Evolutionary conservation across 176 grass and related monocot species (phyloP).

Genomic region (Aechmea fasciata): DNA sequence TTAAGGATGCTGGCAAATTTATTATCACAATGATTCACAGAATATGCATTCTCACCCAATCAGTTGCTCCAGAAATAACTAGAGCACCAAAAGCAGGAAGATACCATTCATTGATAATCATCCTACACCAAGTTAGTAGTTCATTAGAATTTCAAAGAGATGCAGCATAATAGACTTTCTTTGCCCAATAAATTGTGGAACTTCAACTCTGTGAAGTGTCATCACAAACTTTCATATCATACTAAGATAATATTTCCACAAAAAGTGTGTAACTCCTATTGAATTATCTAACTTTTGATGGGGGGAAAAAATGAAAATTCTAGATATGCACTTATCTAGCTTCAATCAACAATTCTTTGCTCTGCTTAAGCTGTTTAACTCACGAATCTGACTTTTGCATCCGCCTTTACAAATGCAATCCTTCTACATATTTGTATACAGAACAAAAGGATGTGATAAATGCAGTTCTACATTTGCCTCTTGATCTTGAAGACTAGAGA

Average conservation of each 20-base stretch:
- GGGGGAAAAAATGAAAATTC: background rate
- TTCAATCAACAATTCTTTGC: background rate
- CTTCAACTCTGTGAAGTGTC: background rate
- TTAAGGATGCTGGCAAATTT: background rate
- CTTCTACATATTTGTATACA: background rate
- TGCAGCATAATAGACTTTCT: background rate
- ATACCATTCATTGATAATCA: conserved; percentile 88
- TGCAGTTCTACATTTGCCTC: background rate
- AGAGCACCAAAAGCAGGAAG: conserved; percentile 76
- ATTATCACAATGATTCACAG: background rate
- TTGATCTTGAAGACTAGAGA: background rate
- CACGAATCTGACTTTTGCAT: background rate
- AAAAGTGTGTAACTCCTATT: background rate
- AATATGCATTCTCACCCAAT: conserved; percentile 57
- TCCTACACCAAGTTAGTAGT: conserved; percentile 36
- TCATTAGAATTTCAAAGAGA: conserved; percentile 16
- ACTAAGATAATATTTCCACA: background rate
- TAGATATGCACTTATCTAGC: background rate
- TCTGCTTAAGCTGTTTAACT: background rate
- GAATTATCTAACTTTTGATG: background rate
- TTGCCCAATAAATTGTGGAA: background rate
- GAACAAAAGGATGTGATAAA: background rate
- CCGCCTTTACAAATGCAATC: background rate
- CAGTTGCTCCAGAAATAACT: conserved; percentile 72
- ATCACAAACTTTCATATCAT: background rate